Evolutionary conservation across 2,329 filamentous ascomycete genomes (phyloP).

Genomic region (Fusarium oxysporum): DNA sequence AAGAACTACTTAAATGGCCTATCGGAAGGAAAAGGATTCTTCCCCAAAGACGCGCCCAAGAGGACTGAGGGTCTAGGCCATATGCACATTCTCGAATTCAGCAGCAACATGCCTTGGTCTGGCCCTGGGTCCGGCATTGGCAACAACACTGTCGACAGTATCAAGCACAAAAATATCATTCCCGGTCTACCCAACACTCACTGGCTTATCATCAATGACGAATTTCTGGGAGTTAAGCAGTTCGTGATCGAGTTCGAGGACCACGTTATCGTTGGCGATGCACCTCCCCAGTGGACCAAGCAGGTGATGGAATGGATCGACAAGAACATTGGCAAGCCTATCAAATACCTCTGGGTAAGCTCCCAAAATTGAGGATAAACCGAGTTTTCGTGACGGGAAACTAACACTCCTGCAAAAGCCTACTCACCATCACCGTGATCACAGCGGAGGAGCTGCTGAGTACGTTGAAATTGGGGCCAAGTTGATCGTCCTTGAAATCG

Average conservation of each 20-base stretch:
- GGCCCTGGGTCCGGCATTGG: background rate
- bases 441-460: background rate
- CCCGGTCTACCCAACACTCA: background rate
- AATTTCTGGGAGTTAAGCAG: background rate
- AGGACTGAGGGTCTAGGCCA: background rate
- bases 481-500: background rate
- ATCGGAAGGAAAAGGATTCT: rapidly evolving
- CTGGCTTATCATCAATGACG: background rate
- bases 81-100: background rate
- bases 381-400: background rate
- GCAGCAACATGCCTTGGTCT: background rate
- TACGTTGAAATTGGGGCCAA: background rate
- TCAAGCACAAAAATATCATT: background rate
- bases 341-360: background rate
- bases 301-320: background rate
- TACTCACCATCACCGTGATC: background rate
- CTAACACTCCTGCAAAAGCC: background rate
- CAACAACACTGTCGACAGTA: background rate
- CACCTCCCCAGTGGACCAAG: background rate
- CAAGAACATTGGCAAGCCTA: background rate
- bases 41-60: background rate
- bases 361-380: background rate
- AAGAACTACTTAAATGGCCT: too few species aligned
- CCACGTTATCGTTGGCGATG: background rate
- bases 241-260: background rate